These are phyloP conservation scores for Xanthoconium separans DNA, from an alignment of 1,284 basidiomycete species.

Conservation along the genomic window DNA sequence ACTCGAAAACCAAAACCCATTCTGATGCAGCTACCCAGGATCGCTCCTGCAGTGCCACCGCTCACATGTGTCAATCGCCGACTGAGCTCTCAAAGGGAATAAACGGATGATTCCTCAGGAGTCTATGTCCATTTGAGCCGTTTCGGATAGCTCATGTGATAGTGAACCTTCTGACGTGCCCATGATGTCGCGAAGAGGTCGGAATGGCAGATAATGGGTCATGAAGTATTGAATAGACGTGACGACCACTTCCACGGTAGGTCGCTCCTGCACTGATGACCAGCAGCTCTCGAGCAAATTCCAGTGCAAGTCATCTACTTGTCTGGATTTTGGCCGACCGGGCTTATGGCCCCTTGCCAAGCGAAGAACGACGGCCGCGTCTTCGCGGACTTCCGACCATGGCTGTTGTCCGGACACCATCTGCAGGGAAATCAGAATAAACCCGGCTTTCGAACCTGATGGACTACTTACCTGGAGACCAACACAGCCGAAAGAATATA, in stretches of 20 bases:
- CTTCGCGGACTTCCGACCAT: neutral
- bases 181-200: neutral
- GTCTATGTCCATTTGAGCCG: too few relatives aligned
- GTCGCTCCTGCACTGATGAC: neutral
- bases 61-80: too few relatives aligned
- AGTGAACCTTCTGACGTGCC: too few relatives aligned
- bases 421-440: neutral
- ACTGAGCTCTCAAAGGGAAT: too few relatives aligned
- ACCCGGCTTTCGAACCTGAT: accelerated
- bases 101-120: too few relatives aligned
- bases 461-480: neutral
- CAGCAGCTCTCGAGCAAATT: neutral
- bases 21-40: too few relatives aligned
- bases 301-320: conserved; percentile 4
- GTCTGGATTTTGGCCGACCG: neutral
- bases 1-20: too few relatives aligned
- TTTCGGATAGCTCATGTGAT: too few relatives aligned
- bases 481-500: conserved; percentile 17
- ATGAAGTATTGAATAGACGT: neutral
- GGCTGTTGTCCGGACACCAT: conserved; percentile 7
- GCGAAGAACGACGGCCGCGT: neutral
- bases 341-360: conserved; percentile 3
- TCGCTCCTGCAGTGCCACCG: too few relatives aligned
- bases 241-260: neutral
- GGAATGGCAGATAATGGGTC: neutral